Percentiles rank a stretch among this genome's conserved stretches.
These are phyloP conservation scores for Gracilaria gracilis DNA, from an alignment of 23 red algal genomes.

Conservation along the genomic window DNA sequence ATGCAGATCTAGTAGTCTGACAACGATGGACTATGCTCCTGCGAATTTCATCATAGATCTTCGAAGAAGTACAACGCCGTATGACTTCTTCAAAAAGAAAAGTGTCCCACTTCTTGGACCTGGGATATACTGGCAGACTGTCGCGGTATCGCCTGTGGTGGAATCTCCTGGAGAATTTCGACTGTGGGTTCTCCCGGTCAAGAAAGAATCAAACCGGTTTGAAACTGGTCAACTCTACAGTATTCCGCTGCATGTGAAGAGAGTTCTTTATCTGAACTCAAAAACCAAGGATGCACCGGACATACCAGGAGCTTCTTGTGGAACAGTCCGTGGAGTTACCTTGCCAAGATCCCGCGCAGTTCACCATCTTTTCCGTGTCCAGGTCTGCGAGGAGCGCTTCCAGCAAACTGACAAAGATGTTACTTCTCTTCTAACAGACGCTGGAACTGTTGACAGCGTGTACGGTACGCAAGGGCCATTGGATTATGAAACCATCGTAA, in stretches of 20 bases:
- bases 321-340: conserved; percentile 29
- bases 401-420: conserved; percentile 66
- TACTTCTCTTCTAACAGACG: conserved; percentile 51
- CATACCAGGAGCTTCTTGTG: conserved; percentile 48
- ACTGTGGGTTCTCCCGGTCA: conserved; percentile 72
- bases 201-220: conserved; percentile 27
- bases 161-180: conserved; percentile 62
- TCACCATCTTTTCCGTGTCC: conserved; percentile 60
- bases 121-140: conserved; percentile 72
- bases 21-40: conserved; percentile 45
- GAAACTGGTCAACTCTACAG: conserved; percentile 58
- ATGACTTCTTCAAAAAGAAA: conserved; percentile 51
- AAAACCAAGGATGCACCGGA: conserved; percentile 29
- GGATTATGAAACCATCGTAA: conserved; percentile 62
- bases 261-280: conserved; percentile 64
- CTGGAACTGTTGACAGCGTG: conserved; percentile 54
- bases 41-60: conserved; percentile 55
- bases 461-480: conserved; percentile 61
- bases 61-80: conserved; percentile 4
- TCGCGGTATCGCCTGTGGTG: conserved; percentile 45
- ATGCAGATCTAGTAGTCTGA: neutral
- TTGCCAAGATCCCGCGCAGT: conserved; percentile 52
- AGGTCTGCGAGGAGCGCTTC: conserved; percentile 69
- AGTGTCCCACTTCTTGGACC: conserved; percentile 52
- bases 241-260: conserved; percentile 68